These are phyloP conservation scores for Bacidia gigantensis DNA, from an alignment of 495 filamentous ascomycete genomes.

Conservation along the genomic window DNA sequence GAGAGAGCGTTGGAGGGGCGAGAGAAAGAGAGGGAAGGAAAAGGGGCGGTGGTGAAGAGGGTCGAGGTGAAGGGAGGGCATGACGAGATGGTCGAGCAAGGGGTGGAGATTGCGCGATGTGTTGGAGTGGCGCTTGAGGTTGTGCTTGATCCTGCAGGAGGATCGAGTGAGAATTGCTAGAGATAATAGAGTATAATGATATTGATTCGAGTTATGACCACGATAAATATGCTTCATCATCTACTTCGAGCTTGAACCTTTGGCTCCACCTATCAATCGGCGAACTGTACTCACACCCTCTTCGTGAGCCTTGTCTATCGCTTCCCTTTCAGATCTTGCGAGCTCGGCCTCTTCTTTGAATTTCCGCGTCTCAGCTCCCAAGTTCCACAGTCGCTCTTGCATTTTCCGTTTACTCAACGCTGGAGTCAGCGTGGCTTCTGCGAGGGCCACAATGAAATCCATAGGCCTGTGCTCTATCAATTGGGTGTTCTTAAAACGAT, in stretches of 20 bases:
- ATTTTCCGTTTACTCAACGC: no score
- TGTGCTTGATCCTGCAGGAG: no score
- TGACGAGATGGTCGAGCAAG: slow-evolving; percentile 44
- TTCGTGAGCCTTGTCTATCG: not conserved
- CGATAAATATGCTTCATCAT: not conserved
- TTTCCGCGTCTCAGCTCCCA: not conserved
- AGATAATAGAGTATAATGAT: not conserved
- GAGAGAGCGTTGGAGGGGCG: slow-evolving; percentile 21
- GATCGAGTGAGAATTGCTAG: not conserved
- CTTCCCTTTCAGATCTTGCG: not conserved
- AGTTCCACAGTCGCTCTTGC: no score
- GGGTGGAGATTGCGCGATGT: slow-evolving; percentile 33
- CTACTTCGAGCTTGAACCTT: not conserved
- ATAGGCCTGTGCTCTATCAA: no score
- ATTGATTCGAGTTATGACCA: not conserved
- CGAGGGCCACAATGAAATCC: no score
- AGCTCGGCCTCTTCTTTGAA: not conserved
- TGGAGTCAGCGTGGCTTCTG: no score
- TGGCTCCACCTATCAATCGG: not conserved
- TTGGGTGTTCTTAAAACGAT: no score
- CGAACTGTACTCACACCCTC: not conserved
- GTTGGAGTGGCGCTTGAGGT: slow-evolving; percentile 40
- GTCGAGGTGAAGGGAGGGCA: slow-evolving; percentile 45
- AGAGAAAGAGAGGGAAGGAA: slow-evolving; percentile 22
- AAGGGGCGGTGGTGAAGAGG: slow-evolving; percentile 25